Evolutionary conservation across 352 stramenopile species (phyloP), one percentile per base, ranked within the genome.

Genomic region (Globisporangium barbulae): DNA sequence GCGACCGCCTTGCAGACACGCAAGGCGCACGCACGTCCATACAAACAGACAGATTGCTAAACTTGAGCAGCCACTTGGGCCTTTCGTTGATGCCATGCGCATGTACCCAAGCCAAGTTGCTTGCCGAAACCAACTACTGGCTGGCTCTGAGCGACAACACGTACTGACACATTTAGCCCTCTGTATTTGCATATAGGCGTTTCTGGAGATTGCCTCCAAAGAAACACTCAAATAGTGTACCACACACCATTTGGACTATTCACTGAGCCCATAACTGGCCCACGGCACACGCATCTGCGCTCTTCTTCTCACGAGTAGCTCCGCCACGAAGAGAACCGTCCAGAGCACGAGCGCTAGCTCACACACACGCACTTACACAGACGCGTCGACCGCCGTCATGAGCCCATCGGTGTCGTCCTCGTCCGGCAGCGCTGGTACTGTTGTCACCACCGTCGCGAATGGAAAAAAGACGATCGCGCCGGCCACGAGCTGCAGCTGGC

Each of bases 401-500:
- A 41, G 25, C 35, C 41, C 49, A 2, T 48, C 33, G 44, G 22
- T 30, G 28, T 47, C 58, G 58, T 63, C 58, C 3, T 57, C 49
- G 7, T 49, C 44, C n/a, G 13, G 19, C 41, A 52, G 55, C 55
- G 30, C 39, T 6, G 17, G 8, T 37, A 13, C 22, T 5, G 39
- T 31, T 30, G 33, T 8, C 2, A 17, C 12, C 33, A 28, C 17
- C 8, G 19, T 44, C 28, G 19, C 33, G 3, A n/a, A n/a, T 8
- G 45, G 37, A 21, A 22, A 9, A 21, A 41, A 39, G 56, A 39
- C 42, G 1, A 31, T 50, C 48, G 21, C 59, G 28, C 22, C 28
- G 13, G 50, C 71, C n/a, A 76, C 70, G n/a, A 68, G 71, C 19
- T 89, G 79, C 65, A 79, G 71, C 30, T 89, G 72, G 70, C 68